Evolutionary conservation across 805 yeast species (phyloP).

Genomic region (Saccharomycopsis oosterbeekiorum): DNA sequence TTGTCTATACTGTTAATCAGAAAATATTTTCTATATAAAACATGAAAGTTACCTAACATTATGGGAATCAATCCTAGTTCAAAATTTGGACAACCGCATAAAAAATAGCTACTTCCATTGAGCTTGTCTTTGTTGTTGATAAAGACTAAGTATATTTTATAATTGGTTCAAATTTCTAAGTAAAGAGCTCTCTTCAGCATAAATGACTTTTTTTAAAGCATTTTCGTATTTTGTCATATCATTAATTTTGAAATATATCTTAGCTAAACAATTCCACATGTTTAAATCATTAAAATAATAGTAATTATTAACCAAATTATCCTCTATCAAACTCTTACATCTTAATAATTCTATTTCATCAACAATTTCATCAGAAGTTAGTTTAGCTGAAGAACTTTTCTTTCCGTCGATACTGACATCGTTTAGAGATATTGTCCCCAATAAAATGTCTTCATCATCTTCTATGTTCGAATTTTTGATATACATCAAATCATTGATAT

Average conservation of each 20-base stretch:
- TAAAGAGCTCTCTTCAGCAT: slow-evolving; percentile 8
- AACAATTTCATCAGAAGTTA: neutral
- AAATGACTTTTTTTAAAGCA: slow-evolving; percentile 12
- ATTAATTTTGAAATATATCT: slow-evolving; percentile 8
- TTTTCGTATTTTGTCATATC: slow-evolving; percentile 6
- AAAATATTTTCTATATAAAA: no score
- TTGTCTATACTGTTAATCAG: no score
- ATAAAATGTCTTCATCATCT: neutral
- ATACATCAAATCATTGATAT: slow-evolving; percentile 2
- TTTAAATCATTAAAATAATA: slow-evolving; percentile 6
- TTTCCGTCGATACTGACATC: slow-evolving; percentile 3
- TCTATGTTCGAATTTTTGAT: neutral
- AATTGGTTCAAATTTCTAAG: slow-evolving; percentile 10
- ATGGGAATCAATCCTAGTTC: no score
- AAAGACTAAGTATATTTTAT: neutral
- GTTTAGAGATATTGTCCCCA: neutral
- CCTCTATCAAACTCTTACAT: slow-evolving; percentile 11
- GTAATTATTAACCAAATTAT: slow-evolving; percentile 12
- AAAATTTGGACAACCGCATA: no score
- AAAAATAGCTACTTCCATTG: no score
- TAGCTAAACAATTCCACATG: slow-evolving; percentile 9
- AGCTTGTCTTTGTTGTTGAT: no score
- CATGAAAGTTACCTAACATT: no score
- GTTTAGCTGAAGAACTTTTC: slow-evolving; percentile 5
- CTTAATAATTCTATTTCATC: slow-evolving; percentile 3